Conservation (phyloP, 371 early-diverging fungal species). For the Circinella umbellata region DNA sequence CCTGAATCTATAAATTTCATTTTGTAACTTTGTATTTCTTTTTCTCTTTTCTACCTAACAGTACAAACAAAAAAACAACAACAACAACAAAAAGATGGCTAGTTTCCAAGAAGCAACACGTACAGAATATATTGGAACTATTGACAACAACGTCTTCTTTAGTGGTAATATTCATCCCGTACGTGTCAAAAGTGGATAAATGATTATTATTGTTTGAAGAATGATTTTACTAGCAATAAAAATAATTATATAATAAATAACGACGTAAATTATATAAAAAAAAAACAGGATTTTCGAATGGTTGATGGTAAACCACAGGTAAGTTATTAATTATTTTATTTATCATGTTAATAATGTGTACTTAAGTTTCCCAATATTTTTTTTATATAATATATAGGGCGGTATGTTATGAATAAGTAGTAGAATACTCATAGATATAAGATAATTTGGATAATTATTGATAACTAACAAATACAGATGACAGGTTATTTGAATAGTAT, state of each 20-base stretch:
- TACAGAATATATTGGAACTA: not conserved
- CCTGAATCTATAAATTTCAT: too few relatives aligned
- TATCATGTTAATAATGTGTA: not conserved
- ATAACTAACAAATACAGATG: not conserved
- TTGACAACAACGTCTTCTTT: not conserved
- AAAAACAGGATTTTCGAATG: not conserved
- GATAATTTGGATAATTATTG: not conserved
- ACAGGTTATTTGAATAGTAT: slow-evolving; percentile 1
- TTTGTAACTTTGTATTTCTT: too few relatives aligned
- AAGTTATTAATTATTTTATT: not conserved
- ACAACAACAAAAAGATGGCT: too few relatives aligned
- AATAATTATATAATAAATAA: not conserved
- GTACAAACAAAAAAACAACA: too few relatives aligned
- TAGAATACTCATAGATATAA: not conserved
- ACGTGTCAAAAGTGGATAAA: not conserved
- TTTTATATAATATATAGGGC: not conserved
- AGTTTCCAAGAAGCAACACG: not conserved
- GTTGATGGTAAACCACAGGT: not conserved
- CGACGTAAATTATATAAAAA: too few relatives aligned
- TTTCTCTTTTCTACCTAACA: too few relatives aligned
- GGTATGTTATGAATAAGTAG: not conserved
- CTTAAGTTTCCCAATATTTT: not conserved
- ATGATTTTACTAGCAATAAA: not conserved
- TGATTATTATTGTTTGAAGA: not conserved
- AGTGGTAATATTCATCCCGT: not conserved